These are phyloP conservation scores for Carex littledalei DNA, from an alignment of 176 grass and related monocot species.

Conservation along the genomic window DNA sequence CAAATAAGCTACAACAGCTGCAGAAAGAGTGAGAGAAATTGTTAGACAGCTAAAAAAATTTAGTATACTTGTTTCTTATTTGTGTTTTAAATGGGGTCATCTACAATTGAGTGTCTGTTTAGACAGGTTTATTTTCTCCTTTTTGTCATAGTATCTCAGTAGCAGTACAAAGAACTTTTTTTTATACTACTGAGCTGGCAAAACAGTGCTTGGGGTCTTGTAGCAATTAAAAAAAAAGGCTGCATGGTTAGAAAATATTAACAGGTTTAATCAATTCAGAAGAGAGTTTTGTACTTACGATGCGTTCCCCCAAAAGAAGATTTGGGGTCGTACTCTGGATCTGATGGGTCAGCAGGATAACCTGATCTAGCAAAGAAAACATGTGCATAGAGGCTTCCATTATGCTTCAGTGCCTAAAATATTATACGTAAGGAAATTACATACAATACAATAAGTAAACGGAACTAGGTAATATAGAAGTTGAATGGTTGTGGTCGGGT, in stretches of 20 bases:
- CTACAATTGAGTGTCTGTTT: background rate
- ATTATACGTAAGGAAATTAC: conserved; percentile 4
- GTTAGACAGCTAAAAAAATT: background rate
- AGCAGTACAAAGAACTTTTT: background rate
- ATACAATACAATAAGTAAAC: background rate
- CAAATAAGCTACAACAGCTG: conserved; percentile 77
- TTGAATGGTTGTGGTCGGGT: background rate
- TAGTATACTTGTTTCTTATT: background rate
- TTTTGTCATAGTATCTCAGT: background rate
- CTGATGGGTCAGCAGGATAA: conserved; percentile 90
- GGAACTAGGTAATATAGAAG: background rate
- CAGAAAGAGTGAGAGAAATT: conserved; percentile 21
- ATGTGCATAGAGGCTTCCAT: conserved; percentile 93
- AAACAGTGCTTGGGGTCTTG: background rate
- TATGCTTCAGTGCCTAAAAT: conserved; percentile 75
- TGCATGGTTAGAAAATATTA: background rate
- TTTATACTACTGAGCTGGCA: background rate
- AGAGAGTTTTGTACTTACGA: conserved; percentile 38
- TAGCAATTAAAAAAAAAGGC: background rate
- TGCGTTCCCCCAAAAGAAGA: conserved; percentile 78
- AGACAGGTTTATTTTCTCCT: background rate
- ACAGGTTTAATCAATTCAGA: background rate
- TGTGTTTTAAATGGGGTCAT: background rate
- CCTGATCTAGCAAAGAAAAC: conserved; percentile 93
- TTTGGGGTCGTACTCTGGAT: conserved; percentile 85